Evolutionary conservation across 23 red algal species (phyloP).

Genomic region (Cyanidiococcus yangmingshanensis): DNA sequence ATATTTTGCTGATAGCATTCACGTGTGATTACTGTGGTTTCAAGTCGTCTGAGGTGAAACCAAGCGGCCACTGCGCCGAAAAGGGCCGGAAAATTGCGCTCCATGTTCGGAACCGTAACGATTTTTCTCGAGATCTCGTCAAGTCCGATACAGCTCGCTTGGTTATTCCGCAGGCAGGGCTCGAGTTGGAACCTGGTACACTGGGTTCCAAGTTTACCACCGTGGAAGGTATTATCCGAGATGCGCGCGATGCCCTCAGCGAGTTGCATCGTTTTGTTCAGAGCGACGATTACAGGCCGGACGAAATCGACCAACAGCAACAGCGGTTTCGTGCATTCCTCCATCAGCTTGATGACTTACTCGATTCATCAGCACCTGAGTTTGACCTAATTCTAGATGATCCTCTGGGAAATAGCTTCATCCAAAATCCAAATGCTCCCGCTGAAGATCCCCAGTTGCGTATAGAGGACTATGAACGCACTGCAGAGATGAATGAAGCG

Average conservation of each 20-base stretch:
- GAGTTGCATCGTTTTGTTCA: conserved; percentile 11
- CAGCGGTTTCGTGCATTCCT: conserved; percentile 13
- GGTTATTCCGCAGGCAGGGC: conserved; percentile 9
- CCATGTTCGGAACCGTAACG: neutral
- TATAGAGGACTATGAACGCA: conserved; percentile 32
- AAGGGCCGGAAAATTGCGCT: conserved; percentile 10
- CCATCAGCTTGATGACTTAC: neutral
- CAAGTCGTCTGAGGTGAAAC: conserved; percentile 34
- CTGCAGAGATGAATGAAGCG: conserved; percentile 26
- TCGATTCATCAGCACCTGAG: neutral
- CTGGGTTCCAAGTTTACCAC: conserved; percentile 33
- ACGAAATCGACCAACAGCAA: neutral
- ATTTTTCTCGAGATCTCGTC: conserved; percentile 35
- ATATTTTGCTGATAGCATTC: conserved; percentile 41
- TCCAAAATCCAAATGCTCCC: conserved; percentile 37
- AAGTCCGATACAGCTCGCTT: conserved; percentile 33
- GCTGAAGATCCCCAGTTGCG: conserved; percentile 29
- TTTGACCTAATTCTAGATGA: conserved; percentile 38
- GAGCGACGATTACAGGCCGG: conserved; percentile 16
- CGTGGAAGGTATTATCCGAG: conserved; percentile 30
- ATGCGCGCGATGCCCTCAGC: conserved; percentile 7
- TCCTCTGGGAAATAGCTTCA: conserved; percentile 42
- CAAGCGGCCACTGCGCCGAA: conserved; percentile 19
- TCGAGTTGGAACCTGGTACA: conserved; percentile 29
- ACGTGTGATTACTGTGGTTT: conserved; percentile 35